Evolutionary conservation across 2,329 filamentous ascomycete species (phyloP).

Genomic region (Aschersonia sp.): DNA sequence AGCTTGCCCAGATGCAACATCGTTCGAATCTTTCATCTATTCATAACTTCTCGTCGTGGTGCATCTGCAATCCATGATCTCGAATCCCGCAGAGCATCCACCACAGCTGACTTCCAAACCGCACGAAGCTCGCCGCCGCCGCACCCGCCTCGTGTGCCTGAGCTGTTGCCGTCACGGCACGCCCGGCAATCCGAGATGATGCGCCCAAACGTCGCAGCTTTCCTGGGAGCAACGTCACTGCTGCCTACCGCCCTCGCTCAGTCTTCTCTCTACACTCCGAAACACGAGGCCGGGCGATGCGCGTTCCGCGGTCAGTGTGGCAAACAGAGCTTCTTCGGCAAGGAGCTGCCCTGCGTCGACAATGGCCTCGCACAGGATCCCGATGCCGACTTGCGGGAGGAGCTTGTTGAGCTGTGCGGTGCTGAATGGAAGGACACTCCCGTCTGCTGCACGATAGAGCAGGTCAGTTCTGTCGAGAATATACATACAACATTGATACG

Average conservation of each 20-base stretch:
- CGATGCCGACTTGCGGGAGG: constrained; percentile 53
- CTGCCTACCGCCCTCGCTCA: constrained; percentile 11
- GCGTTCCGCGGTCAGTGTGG: constrained; percentile 87
- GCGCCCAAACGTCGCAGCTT: constrained; percentile 13
- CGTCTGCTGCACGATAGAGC: constrained; percentile 72
- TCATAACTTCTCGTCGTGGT: too few relatives aligned
- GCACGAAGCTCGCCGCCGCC: too few relatives aligned
- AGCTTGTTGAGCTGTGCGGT: constrained; percentile 77
- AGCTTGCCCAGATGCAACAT: too few relatives aligned
- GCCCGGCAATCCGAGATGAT: constrained; percentile 13
- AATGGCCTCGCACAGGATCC: constrained; percentile 72
- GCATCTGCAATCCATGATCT: too few relatives aligned
- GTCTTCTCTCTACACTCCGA: constrained; percentile 30
- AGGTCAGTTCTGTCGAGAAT: constrained; percentile 31
- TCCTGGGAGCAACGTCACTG: constrained; percentile 16
- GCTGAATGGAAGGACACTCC: constrained; percentile 70
- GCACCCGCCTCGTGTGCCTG: neutral
- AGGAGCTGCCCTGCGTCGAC: constrained; percentile 82
- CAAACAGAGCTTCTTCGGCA: constrained; percentile 78
- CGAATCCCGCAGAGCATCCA: too few relatives aligned
- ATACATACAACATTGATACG: too few relatives aligned
- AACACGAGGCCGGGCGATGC: constrained; percentile 78
- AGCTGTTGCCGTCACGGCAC: constrained; percentile 3
- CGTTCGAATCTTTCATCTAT: too few relatives aligned
- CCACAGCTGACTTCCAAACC: too few relatives aligned